Conservation (phyloP, 1,139 yeast genomes). For the Hyphopichia fennica region DNA sequence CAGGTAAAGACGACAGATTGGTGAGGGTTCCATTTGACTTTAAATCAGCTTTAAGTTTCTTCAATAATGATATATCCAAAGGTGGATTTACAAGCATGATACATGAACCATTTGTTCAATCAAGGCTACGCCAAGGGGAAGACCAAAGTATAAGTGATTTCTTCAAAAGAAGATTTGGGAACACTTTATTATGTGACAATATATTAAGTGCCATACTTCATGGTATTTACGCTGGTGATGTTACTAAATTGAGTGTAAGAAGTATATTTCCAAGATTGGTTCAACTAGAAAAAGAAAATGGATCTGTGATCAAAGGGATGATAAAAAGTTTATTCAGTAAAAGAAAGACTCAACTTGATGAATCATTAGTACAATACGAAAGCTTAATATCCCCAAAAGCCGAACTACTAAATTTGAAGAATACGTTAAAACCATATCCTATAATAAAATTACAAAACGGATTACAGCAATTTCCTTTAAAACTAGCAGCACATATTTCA, state of each 20-base stretch:
- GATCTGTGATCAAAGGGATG: slow-evolving; percentile 52
- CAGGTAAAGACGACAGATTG: slow-evolving; percentile 38
- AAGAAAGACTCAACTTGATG: background rate
- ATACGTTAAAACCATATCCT: slow-evolving; percentile 45
- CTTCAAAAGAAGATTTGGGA: slow-evolving; percentile 68
- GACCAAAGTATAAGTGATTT: slow-evolving; percentile 79
- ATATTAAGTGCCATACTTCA: slow-evolving; percentile 79
- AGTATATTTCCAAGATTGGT: slow-evolving; percentile 55
- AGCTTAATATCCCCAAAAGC: slow-evolving; percentile 34
- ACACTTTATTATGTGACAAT: slow-evolving; percentile 53
- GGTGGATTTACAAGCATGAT: slow-evolving; percentile 34
- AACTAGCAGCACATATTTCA: slow-evolving; percentile 35
- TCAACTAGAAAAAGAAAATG: slow-evolving; percentile 57
- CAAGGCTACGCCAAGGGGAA: slow-evolving; percentile 12
- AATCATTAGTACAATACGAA: slow-evolving; percentile 24
- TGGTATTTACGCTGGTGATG: slow-evolving; percentile 92
- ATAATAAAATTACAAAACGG: slow-evolving; percentile 56
- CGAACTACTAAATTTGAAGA: slow-evolving; percentile 33
- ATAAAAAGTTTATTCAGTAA: slow-evolving; percentile 12
- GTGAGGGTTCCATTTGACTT: slow-evolving; percentile 56
- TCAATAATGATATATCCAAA: slow-evolving; percentile 38
- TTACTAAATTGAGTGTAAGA: slow-evolving; percentile 61
- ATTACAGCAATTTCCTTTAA: slow-evolving; percentile 50
- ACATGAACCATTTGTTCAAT: slow-evolving; percentile 42
- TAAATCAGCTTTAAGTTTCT: slow-evolving; percentile 37